Evolutionary conservation across 2,329 filamentous ascomycete species (phyloP).

Genomic region (Penicillium sp.): DNA sequence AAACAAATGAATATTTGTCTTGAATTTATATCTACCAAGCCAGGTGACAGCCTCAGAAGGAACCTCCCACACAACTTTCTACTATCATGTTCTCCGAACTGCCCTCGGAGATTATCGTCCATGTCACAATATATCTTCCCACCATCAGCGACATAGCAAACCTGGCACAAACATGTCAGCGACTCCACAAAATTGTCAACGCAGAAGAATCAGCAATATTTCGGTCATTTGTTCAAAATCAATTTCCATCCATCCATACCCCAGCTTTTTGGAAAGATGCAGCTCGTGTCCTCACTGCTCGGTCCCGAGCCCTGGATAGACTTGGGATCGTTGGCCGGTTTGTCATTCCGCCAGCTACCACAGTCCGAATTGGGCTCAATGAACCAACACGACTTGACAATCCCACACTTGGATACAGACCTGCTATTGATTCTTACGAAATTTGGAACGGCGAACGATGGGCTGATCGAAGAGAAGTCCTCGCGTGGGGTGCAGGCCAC

Average conservation of each 20-base stretch:
- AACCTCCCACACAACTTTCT: neutral
- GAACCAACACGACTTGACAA: slow-evolving; percentile 48
- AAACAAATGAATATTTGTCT: neutral
- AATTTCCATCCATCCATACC: slow-evolving; percentile 49
- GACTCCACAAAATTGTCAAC: slow-evolving; percentile 47
- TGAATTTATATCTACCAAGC: neutral
- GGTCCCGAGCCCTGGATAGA: slow-evolving; percentile 59
- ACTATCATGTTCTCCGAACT: slow-evolving; percentile 32
- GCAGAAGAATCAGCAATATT: slow-evolving; percentile 52
- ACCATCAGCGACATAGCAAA: slow-evolving; percentile 46
- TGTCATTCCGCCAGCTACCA: slow-evolving; percentile 47
- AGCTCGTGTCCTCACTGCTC: slow-evolving; percentile 56
- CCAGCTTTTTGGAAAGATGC: slow-evolving; percentile 51
- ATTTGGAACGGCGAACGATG: slow-evolving; percentile 49
- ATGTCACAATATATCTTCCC: slow-evolving; percentile 45
- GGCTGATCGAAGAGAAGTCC: slow-evolving; percentile 54
- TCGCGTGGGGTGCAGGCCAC: slow-evolving; percentile 63
- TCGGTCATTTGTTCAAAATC: slow-evolving; percentile 48
- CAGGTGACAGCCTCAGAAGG: neutral
- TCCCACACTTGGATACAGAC: slow-evolving; percentile 57
- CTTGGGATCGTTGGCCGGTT: slow-evolving; percentile 58
- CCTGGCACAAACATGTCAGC: slow-evolving; percentile 49
- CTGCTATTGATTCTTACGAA: slow-evolving; percentile 60
- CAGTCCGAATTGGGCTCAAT: slow-evolving; percentile 38
- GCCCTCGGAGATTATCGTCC: slow-evolving; percentile 47